phyloP scores from a whole-genome alignment of 2,329 filamentous ascomycete species.

The Bipolaris bicolor region DNA sequence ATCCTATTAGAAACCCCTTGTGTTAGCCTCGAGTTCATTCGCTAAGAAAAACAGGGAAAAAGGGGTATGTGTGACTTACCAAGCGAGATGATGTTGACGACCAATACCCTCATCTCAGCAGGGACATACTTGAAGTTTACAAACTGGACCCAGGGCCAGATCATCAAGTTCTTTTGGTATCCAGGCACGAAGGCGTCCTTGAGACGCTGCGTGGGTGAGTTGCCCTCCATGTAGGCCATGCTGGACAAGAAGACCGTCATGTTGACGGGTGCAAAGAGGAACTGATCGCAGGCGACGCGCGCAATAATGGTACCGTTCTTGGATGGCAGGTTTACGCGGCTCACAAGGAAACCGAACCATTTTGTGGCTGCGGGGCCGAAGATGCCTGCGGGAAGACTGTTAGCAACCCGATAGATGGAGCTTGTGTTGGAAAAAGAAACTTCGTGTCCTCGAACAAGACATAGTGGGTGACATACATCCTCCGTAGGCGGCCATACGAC shows the following conservation, averaged over 20 bases:
- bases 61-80: slow-evolving; percentile 49
- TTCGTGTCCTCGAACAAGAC: neutral
- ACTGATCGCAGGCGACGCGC: slow-evolving; percentile 79
- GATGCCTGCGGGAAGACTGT: slow-evolving; percentile 60
- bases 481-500: slow-evolving; percentile 80
- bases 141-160: slow-evolving; percentile 86
- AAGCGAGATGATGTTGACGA: slow-evolving; percentile 81
- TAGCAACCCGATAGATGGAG: neutral
- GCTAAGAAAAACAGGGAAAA: too few species aligned
- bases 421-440: neutral
- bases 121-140: slow-evolving; percentile 89
- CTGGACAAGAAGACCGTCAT: slow-evolving; percentile 78
- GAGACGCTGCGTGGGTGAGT: slow-evolving; percentile 69
- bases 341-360: slow-evolving; percentile 83
- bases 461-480: slow-evolving; percentile 62
- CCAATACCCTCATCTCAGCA: slow-evolving; percentile 79
- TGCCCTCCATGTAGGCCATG: slow-evolving; percentile 83
- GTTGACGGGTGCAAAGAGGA: slow-evolving; percentile 82
- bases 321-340: slow-evolving; percentile 67
- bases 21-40: neutral
- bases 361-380: slow-evolving; percentile 88
- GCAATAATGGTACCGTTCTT: slow-evolving; percentile 74
- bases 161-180: slow-evolving; percentile 80
- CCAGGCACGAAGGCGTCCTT: slow-evolving; percentile 72
- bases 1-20: slow-evolving; percentile 30